phyloP scores from a whole-genome alignment of 1,284 basidiomycete species.

The Ganoderma sinense region DNA sequence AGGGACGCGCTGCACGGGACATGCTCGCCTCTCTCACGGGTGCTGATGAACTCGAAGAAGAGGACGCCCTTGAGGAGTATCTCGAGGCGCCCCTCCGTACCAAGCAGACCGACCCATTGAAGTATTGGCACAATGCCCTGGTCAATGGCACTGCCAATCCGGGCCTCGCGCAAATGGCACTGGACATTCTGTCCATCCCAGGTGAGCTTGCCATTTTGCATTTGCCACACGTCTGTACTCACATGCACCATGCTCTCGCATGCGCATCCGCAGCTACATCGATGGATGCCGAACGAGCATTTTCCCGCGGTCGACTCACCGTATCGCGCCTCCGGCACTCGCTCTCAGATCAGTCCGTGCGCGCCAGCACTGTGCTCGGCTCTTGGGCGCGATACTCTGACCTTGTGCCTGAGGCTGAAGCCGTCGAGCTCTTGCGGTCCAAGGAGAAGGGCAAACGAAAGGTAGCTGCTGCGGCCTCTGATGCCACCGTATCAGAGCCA shows the following conservation, averaged over 20 bases:
- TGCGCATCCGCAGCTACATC: slow-evolving; percentile 28
- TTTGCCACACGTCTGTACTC: too few relatives aligned
- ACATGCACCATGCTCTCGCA: too few relatives aligned
- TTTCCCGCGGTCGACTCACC: slow-evolving; percentile 32
- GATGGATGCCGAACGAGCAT: slow-evolving; percentile 33
- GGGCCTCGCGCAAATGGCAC: neutral
- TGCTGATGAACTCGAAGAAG: neutral
- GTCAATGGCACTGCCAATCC: neutral
- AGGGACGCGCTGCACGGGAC: neutral
- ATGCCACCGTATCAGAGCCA: too few relatives aligned
- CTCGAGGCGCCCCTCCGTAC: neutral
- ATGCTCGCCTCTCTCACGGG: neutral
- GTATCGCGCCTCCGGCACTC: slow-evolving; percentile 33
- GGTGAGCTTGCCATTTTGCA: neutral
- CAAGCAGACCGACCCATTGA: neutral
- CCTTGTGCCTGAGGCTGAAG: neutral
- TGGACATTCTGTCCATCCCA: neutral
- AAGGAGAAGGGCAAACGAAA: neutral
- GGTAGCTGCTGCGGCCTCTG: too few relatives aligned
- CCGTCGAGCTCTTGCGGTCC: neutral
- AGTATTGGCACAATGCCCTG: neutral
- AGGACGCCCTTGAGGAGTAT: neutral
- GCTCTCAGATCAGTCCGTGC: slow-evolving; percentile 27
- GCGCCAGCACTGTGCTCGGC: neutral
- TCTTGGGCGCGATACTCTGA: neutral